Evolutionary conservation across 108 stramenopile species (phyloP).

Genomic region (Conticribra weissflogii): DNA sequence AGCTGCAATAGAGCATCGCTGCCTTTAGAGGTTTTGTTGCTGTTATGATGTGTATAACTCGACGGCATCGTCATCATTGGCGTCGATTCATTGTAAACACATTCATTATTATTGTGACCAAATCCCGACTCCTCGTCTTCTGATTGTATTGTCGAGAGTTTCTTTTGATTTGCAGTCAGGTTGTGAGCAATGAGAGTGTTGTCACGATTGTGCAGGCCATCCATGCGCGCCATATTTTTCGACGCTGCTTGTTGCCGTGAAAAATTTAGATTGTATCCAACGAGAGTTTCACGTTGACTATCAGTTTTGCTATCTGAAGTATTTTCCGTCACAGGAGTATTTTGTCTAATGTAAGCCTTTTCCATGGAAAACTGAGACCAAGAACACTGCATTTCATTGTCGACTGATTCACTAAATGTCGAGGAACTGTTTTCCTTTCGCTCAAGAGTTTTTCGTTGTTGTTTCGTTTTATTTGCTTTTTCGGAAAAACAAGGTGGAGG

Average conservation of each 20-base stretch:
- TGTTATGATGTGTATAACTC: background rate
- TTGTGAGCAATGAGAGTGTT: conserved; percentile 7
- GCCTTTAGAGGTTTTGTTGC: background rate
- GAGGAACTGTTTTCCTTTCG: background rate
- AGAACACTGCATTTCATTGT: background rate
- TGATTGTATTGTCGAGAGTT: background rate
- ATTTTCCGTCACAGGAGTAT: background rate
- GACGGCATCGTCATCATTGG: background rate
- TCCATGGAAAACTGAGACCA: background rate
- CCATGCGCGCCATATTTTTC: too few species aligned
- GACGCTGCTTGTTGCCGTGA: too few species aligned
- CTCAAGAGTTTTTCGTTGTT: background rate
- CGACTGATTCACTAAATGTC: background rate
- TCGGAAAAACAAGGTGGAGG: background rate
- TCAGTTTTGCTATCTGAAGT: too few species aligned
- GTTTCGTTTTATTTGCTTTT: background rate
- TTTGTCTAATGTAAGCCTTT: background rate
- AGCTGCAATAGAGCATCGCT: conserved; percentile 6
- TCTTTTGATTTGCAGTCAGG: background rate
- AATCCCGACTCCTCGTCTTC: background rate
- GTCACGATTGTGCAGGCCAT: conserved; percentile 1
- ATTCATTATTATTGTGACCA: background rate
- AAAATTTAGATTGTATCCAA: too few species aligned
- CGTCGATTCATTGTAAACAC: background rate
- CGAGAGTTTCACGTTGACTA: too few species aligned